Percentiles rank a stretch among this genome's conserved stretches.
phyloP scores from a whole-genome alignment of 495 filamentous ascomycete genomes.

The Penicillium goetzii region DNA sequence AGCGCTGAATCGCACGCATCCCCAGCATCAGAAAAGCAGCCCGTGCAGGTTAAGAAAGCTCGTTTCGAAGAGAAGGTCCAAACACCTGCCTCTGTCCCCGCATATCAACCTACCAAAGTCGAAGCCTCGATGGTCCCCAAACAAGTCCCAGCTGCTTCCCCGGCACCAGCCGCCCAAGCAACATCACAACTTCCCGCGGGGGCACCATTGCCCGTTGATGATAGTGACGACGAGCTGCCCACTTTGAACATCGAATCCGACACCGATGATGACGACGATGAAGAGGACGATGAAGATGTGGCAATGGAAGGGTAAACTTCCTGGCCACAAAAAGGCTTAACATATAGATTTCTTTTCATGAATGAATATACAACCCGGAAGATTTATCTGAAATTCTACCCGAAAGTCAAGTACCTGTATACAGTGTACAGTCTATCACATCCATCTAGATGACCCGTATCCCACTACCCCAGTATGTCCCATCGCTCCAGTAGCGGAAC shows the following conservation, averaged over 20 bases:
- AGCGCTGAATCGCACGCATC: constrained; percentile 14
- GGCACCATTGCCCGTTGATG: constrained; percentile 35
- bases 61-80: constrained; percentile 33
- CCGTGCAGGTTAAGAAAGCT: constrained; percentile 38
- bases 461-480: constrained; percentile 69
- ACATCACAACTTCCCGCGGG: constrained; percentile 15
- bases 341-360: not conserved
- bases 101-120: constrained; percentile 12
- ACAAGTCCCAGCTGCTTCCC: constrained; percentile 17
- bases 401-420: constrained; percentile 7
- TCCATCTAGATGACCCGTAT: constrained; percentile 36
- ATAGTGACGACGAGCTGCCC: constrained; percentile 55
- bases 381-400: not conserved
- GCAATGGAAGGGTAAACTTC: constrained; percentile 34
- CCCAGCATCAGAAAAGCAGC: constrained; percentile 13
- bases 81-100: constrained; percentile 15
- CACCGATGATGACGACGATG: constrained; percentile 46
- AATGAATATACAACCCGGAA: not conserved
- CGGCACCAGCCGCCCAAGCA: constrained; percentile 14
- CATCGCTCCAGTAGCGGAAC: constrained; percentile 54
- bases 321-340: not conserved
- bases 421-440: constrained; percentile 4
- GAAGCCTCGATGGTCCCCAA: constrained; percentile 19
- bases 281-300: constrained; percentile 45
- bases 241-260: constrained; percentile 52